A percentile compares a stretch with the other conserved stretches of the same genome.
Evolutionary conservation across 1,284 basidiomycete species (phyloP).

Genomic region (Anthracocystis walkeri): DNA sequence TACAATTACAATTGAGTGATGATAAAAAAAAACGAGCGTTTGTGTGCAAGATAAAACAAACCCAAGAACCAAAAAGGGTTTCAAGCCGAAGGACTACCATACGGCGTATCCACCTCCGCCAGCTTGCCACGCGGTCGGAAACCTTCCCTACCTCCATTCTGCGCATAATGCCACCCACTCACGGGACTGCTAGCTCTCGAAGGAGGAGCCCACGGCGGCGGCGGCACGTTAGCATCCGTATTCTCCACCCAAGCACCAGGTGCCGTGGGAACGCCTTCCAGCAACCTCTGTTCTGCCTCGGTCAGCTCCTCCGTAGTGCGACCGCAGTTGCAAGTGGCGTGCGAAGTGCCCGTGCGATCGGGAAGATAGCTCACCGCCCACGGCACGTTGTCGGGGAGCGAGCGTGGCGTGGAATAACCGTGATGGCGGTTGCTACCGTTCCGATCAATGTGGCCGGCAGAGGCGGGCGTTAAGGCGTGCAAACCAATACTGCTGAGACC

Average conservation of each 20-base stretch:
- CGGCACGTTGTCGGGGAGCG: slow-evolving; percentile 60
- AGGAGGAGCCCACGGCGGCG: slow-evolving; percentile 65
- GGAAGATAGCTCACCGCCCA: slow-evolving; percentile 65
- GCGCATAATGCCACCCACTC: slow-evolving; percentile 41
- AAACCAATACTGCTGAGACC: slow-evolving; percentile 44
- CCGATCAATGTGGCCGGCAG: slow-evolving; percentile 50
- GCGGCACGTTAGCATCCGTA: slow-evolving; percentile 36
- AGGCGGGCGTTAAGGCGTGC: slow-evolving; percentile 50
- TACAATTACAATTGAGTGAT: slow-evolving; percentile 31
- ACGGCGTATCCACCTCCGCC: slow-evolving; percentile 44
- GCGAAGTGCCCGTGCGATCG: slow-evolving; percentile 59
- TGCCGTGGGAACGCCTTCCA: slow-evolving; percentile 66
- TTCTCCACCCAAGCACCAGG: slow-evolving; percentile 62
- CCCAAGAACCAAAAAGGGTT: no score
- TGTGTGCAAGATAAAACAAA: no score
- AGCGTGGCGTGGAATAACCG: slow-evolving; percentile 53
- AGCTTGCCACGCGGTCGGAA: slow-evolving; percentile 49
- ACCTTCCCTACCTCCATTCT: slow-evolving; percentile 33
- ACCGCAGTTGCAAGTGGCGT: slow-evolving; percentile 66
- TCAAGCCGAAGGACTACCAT: slow-evolving; percentile 30
- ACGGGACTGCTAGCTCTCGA: slow-evolving; percentile 58
- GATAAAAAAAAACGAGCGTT: no score
- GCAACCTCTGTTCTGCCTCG: slow-evolving; percentile 61
- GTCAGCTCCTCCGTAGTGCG: slow-evolving; percentile 60
- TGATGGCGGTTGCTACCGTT: slow-evolving; percentile 44